Base-by-base conservation (phyloP, 352 stramenopile genomes). In the Thraustochytrium striatum region DNA sequence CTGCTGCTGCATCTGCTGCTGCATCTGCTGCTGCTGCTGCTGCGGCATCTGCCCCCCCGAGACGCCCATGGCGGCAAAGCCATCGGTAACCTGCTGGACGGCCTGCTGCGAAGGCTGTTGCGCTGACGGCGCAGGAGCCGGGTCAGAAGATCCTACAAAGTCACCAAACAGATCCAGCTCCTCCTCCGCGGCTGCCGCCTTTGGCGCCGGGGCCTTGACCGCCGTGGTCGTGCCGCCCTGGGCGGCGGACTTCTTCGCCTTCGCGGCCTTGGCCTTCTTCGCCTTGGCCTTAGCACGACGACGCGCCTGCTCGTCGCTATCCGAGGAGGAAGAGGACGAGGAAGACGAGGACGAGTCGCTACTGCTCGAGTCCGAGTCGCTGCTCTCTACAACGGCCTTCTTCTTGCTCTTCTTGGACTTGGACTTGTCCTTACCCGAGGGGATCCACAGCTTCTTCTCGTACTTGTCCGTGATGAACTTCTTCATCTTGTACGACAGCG, bases 401-500 rank as follows among this genome's bases (percentile, higher is more conserved):
- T 73, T 52, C 70, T 57, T 78, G 52, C 32, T 21, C 32, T 69
- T 73, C 3, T 57, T 69, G 32, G 39, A n/a, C n/a, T 28, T 21
- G 9, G 38, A n/a, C 8, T 55, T 25, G 55, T 1, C 33, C 0
- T 39, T 53, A 30, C 44, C 55, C 33, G 52, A 61, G 11, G 52
- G 55, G 8, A 78, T 57, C 30, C 78, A 82, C 38, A 83, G 72
- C 28, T 62, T 70, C 43, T 82, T 55, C 57, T 86, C 84, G 78
- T 87, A 87, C 47, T 86, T 87, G 32, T 84, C 84, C 57, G 84
- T 85, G 72, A 88, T 88, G 82, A 87, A 88, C 36, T 75, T 82
- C 30, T 88, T 85, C 30, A 85, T 32, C 69, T 87, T 80, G 25
- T 80, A 69, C n/a, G 55, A 59, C 28, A 84, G 57, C 72, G 81